Conservation (phyloP, 345 rosid genomes). For the Lepidium aucheri region DNA sequence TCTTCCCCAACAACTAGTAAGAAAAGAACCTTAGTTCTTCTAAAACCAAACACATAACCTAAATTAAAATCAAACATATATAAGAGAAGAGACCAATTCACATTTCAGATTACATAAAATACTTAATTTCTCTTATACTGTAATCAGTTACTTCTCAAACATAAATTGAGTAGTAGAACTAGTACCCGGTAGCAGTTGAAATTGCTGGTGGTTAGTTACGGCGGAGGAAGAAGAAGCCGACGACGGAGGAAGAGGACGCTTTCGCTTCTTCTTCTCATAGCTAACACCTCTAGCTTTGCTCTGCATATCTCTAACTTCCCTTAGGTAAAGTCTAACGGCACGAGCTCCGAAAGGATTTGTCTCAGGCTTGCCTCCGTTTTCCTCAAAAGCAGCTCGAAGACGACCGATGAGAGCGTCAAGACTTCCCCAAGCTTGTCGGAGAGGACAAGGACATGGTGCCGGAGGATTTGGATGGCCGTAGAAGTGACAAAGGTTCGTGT, state of each 20-base stretch:
- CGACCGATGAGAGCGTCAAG: constrained; percentile 66
- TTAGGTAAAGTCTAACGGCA: constrained; percentile 55
- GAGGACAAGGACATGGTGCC: constrained; percentile 67
- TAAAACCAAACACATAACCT: constrained; percentile 7
- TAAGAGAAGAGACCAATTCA: constrained; percentile 14
- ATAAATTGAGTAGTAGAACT: constrained; percentile 19
- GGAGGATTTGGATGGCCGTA: constrained; percentile 63
- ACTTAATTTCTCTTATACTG: neutral
- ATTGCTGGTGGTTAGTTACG: constrained; percentile 23
- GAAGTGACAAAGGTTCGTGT: constrained; percentile 52
- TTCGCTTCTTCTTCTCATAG: constrained; percentile 69
- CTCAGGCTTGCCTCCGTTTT: constrained; percentile 61
- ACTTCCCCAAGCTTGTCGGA: constrained; percentile 75
- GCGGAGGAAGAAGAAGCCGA: constrained; percentile 14
- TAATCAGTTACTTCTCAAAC: constrained; percentile 14
- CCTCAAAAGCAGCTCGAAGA: constrained; percentile 64
- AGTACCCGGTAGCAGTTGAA: constrained; percentile 29
- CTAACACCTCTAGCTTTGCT: constrained; percentile 66
- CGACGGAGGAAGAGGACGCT: constrained; percentile 38
- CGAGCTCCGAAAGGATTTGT: constrained; percentile 64
- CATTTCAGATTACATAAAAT: constrained; percentile 23
- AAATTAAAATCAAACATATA: constrained; percentile 6
- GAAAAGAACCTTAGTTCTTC: constrained; percentile 16
- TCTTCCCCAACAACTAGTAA: constrained; percentile 7
- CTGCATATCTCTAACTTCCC: constrained; percentile 64